Base-by-base conservation (phyloP, 352 stramenopile genomes). In the Peronosclerospora sorghi region DNA sequence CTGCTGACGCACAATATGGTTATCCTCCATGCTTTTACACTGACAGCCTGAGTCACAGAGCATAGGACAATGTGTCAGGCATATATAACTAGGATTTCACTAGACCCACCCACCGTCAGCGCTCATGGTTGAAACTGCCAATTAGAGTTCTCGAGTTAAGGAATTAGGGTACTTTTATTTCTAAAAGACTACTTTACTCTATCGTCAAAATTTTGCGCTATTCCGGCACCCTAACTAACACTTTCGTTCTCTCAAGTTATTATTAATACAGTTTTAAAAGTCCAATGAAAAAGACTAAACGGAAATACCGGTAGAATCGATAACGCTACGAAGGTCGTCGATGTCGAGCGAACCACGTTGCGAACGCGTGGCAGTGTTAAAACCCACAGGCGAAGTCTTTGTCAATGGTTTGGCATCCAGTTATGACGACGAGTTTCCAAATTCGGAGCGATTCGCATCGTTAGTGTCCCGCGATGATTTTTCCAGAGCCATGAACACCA, bases 351-450 rank as follows among this genome's bases (percentile, higher is more conserved):
- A 19, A n/a, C 47, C 46, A 37, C 10, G 19, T 46, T 46, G 38
- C 43, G 56, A 60, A 19, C 42, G 50, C 23, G 40, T 87, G 40
- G 73, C 71, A 17, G 42, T 66, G 40, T 65, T 88, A 18, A 42
- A 70, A 55, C 73, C 73, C 8, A 79, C 42, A 35, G 78, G 78
- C n/a, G 73, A 87, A 30, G 35, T 84, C 6, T 88, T 87, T 46
- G 73, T 88, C 14, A 89, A 86, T 47, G 80, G 76, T 3, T 68
- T 92, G 13, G 67, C 80, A 17, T 83, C 62, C 24, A 58, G 63
- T 32, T 92, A 89, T 47, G 80, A 89, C 35, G 76, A 88, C 15
- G 64, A 74, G 24, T 92, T 76, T 42, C 73, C 76, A 1, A 48
- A 62, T n/a, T 59, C 59, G 18, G 55, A 54, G 43, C 52, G 34